Percentiles rank a stretch among this genome's conserved stretches.
Conservation (phyloP, 1,139 yeast genomes). For the Debaryomycetaceae sp. region DNA sequence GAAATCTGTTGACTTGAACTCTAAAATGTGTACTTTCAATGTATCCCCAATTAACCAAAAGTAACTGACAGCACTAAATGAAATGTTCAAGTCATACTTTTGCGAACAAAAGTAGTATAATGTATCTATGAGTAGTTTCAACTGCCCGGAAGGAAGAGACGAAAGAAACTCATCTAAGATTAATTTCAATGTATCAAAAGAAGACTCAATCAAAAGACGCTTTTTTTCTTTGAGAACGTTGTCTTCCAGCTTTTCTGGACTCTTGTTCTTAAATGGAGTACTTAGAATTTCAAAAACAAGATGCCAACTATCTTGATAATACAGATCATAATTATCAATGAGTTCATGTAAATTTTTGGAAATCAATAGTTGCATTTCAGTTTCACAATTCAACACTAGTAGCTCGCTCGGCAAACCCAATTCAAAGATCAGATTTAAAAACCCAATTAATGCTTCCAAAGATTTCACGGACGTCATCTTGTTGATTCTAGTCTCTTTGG, state of each 20-base stretch:
- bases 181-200: constrained; percentile 77
- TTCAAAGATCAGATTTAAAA: constrained; percentile 29
- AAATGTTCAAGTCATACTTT: constrained; percentile 69
- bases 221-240: constrained; percentile 38
- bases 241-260: constrained; percentile 23
- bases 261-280: constrained; percentile 52
- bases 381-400: constrained; percentile 49
- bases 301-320: constrained; percentile 64
- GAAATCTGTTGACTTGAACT: constrained; percentile 2
- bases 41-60: constrained; percentile 90
- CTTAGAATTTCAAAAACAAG: constrained; percentile 65
- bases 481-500: constrained; percentile 13
- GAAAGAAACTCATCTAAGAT: constrained; percentile 81
- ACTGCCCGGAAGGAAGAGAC: constrained; percentile 59
- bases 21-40: constrained; percentile 27
- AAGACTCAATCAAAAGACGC: constrained; percentile 50
- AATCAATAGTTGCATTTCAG: constrained; percentile 62
- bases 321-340: constrained; percentile 65
- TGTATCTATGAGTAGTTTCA: constrained; percentile 65
- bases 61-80: constrained; percentile 86
- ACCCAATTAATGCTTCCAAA: constrained; percentile 30
- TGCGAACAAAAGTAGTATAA: constrained; percentile 71
- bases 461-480: constrained; percentile 33
- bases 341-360: constrained; percentile 64
- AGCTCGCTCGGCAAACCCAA: constrained; percentile 41